Base-by-base conservation (phyloP, 352 stramenopile genomes). In the Pythium aphanidermatum region DNA sequence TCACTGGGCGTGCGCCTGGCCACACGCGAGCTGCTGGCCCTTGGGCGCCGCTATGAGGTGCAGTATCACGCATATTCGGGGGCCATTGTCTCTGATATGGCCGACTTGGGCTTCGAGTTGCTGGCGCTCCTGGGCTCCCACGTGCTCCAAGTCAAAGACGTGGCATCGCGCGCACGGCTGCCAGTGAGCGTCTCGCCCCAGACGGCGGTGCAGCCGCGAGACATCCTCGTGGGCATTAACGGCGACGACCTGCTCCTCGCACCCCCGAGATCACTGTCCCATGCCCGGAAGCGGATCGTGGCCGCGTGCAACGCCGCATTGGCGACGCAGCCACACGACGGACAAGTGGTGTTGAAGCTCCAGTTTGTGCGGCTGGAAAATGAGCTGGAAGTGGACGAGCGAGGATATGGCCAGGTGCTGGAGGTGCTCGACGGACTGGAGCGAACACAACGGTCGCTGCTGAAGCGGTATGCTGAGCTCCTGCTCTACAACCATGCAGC, bases 141-240 rank as follows among this genome's bases (percentile, higher is more conserved):
- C 17, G 24, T 60, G 11, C 41, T 55, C 17, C 34, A 42, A 12
- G 45, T 60, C 17, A 51, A 32, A n/a, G 29, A 45, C n/a, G 38
- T 79, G 16, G 63, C 55, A n/a, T 13, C 66, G n/a, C 33, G 25
- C 52, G 16, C 58, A n/a, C 75, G 26, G 62, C 63, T 31, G 28
- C 74, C 7, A 50, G 60, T 5, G 44, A 59, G n/a, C n/a, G 41
- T 46, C 4, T 26, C 44, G 14, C 33, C 32, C 3, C 40, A 55
- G 26, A 43, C 42, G 16, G 23, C 28, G 30, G 53, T 73, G 29
- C 65, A 73, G 4, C 73, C 97, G 48, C 78, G 85, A 21, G 80
- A 98, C 30, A 98, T 98, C 55, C 87, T 99, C 13, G 78, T 95
- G 8, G 74, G 74, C 0, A 63, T 89, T 36, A 60, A 68, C 39